phyloP scores from a whole-genome alignment of 768 basidiomycete genomes.

The Leccinum longicurvipes region DNA sequence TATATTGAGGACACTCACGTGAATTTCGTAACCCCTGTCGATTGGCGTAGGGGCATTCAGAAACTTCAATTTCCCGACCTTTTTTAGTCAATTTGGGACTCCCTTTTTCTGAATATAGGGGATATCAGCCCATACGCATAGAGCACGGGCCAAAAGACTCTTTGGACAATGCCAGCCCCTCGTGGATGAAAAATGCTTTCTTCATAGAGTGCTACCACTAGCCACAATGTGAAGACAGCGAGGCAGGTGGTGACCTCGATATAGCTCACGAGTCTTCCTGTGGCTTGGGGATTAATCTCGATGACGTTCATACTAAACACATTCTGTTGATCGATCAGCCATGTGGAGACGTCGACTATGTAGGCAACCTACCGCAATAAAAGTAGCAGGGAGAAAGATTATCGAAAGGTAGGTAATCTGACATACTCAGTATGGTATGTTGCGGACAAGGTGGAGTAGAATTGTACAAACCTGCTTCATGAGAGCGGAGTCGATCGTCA shows the following conservation, averaged over 20 bases:
- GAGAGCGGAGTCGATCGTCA: constrained; percentile 40
- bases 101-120: background rate
- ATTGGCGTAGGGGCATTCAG: no score
- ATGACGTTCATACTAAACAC: constrained; percentile 30
- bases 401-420: constrained; percentile 51
- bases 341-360: background rate
- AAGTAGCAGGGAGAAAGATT: constrained; percentile 56
- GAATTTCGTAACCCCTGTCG: no score
- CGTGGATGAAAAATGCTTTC: constrained; percentile 16
- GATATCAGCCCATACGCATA: constrained; percentile 8
- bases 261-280: constrained; percentile 35
- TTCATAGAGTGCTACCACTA: constrained; percentile 50
- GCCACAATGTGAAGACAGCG: constrained; percentile 54
- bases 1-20: background rate
- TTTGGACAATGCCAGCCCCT: background rate
- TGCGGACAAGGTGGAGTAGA: background rate
- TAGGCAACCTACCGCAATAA: constrained; percentile 30
- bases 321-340: constrained; percentile 25
- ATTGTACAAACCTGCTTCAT: constrained; percentile 32
- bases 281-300: constrained; percentile 28
- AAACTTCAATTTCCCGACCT: no score
- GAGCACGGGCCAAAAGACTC: constrained; percentile 21
- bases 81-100: no score
- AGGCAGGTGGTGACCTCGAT: constrained; percentile 42
- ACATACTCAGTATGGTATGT: constrained; percentile 20